These are phyloP conservation scores for Fusarium caatingaense DNA, from an alignment of 2,329 filamentous ascomycete genomes.

Conservation along the genomic window DNA sequence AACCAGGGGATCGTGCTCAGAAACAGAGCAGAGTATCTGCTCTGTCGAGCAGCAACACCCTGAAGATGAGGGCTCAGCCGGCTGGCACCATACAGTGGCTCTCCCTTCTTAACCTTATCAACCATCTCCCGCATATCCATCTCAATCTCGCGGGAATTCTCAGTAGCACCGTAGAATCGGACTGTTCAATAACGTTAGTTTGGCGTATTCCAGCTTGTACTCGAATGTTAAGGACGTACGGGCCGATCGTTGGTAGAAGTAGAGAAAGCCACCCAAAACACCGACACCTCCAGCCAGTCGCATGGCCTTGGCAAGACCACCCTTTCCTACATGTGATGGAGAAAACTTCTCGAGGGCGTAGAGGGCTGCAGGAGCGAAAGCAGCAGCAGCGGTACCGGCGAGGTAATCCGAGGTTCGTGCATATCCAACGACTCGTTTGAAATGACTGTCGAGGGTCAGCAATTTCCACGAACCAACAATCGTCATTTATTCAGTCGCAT, in stretches of 20 bases:
- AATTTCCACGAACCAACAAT: slow-evolving; percentile 24
- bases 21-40: slow-evolving; percentile 88
- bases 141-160: slow-evolving; percentile 91
- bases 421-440: slow-evolving; percentile 90
- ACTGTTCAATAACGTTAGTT: slow-evolving; percentile 62
- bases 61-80: slow-evolving; percentile 88
- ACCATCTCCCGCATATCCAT: slow-evolving; percentile 99
- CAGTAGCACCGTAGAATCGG: slow-evolving; percentile 93
- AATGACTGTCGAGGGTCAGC: slow-evolving; percentile 71
- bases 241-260: slow-evolving; percentile 85
- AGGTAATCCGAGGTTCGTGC: slow-evolving; percentile 86
- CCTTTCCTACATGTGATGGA: slow-evolving; percentile 85
- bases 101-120: slow-evolving; percentile 89
- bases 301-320: slow-evolving; percentile 85
- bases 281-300: slow-evolving; percentile 80
- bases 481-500: not conserved
- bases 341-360: slow-evolving; percentile 84
- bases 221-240: slow-evolving; percentile 66
- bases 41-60: slow-evolving; percentile 91
- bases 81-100: slow-evolving; percentile 88
- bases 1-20: slow-evolving; percentile 92
- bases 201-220: not conserved
- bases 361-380: slow-evolving; percentile 79
- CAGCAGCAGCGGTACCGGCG: slow-evolving; percentile 73
- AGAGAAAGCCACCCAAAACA: slow-evolving; percentile 80